These are phyloP conservation scores for Fraxinus americana DNA, from an alignment of 257 asterid species.

Conservation along the genomic window DNA sequence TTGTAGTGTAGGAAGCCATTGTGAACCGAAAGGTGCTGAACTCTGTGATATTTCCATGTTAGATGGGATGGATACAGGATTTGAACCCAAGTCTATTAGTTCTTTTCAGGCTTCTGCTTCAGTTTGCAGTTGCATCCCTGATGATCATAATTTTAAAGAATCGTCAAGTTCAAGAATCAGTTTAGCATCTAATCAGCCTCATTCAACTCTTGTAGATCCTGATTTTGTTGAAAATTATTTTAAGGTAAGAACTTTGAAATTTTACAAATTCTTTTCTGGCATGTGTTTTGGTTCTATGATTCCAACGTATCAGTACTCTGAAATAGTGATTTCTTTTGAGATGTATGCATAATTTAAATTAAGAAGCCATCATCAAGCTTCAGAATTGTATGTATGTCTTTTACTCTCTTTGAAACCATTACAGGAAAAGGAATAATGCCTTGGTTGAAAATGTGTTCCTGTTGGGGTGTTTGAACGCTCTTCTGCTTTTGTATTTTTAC, in stretches of 20 bases:
- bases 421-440: background rate
- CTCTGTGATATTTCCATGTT: slow-evolving; percentile 38
- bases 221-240: slow-evolving; percentile 93
- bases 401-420: background rate
- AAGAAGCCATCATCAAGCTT: slow-evolving; percentile 7
- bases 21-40: slow-evolving; percentile 43
- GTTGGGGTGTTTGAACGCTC: background rate
- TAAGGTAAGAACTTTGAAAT: slow-evolving; percentile 48
- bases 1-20: slow-evolving; percentile 44
- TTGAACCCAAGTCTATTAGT: slow-evolving; percentile 38
- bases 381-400: slow-evolving; percentile 1
- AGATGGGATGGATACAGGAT: slow-evolving; percentile 38
- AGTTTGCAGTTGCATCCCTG: slow-evolving; percentile 34
- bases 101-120: slow-evolving; percentile 37
- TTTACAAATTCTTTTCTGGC: slow-evolving; percentile 18
- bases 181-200: slow-evolving; percentile 50
- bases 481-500: background rate
- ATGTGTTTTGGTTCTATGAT: slow-evolving; percentile 7
- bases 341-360: slow-evolving; percentile 9
- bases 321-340: background rate
- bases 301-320: background rate
- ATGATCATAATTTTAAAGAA: slow-evolving; percentile 29
- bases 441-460: background rate
- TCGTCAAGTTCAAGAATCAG: slow-evolving; percentile 50
- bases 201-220: slow-evolving; percentile 81